Conservation (phyloP, 768 basidiomycete species). For the Daedaleopsis sinensis region DNA sequence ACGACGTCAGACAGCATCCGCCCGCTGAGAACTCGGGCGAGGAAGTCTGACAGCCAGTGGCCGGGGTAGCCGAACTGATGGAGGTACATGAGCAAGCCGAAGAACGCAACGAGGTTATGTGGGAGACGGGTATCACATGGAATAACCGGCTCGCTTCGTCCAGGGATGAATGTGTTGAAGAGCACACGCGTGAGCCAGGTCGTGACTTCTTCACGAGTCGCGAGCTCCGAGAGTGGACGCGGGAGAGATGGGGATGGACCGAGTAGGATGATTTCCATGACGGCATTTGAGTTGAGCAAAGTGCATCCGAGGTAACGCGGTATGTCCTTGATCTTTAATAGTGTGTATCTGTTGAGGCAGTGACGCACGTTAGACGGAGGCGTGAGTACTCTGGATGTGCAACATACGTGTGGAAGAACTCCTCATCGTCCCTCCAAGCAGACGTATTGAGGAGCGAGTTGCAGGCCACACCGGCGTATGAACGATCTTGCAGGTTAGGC, state of each 20-base stretch:
- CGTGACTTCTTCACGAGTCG: constrained; percentile 32
- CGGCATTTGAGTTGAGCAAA: constrained; percentile 25
- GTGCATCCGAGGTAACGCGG: constrained; percentile 33
- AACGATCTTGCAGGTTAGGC: constrained; percentile 29
- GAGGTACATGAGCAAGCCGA: constrained; percentile 36
- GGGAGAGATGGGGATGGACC: constrained; percentile 1
- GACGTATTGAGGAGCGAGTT: constrained; percentile 34
- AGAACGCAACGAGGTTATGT: constrained; percentile 40
- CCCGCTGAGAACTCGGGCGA: constrained; percentile 31
- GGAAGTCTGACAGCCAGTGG: constrained; percentile 41
- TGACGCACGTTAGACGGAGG: no score
- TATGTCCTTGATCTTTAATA: constrained; percentile 22
- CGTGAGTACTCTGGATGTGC: no score
- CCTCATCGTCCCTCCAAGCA: constrained; percentile 32
- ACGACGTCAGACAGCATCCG: constrained; percentile 29
- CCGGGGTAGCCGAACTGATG: constrained; percentile 38
- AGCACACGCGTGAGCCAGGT: constrained; percentile 39
- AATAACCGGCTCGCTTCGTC: constrained; percentile 23
- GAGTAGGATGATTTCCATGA: constrained; percentile 13
- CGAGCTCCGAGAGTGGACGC: constrained; percentile 23
- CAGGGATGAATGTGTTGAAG: constrained; percentile 35
- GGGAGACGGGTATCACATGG: constrained; percentile 32
- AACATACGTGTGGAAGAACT: constrained; percentile 1
- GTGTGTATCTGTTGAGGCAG: not conserved
- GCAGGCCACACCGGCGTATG: constrained; percentile 30